Percentiles rank a stretch among this genome's conserved stretches.
Conservation (phyloP, 805 yeast species). For the Barnettozyma pratensis region DNA sequence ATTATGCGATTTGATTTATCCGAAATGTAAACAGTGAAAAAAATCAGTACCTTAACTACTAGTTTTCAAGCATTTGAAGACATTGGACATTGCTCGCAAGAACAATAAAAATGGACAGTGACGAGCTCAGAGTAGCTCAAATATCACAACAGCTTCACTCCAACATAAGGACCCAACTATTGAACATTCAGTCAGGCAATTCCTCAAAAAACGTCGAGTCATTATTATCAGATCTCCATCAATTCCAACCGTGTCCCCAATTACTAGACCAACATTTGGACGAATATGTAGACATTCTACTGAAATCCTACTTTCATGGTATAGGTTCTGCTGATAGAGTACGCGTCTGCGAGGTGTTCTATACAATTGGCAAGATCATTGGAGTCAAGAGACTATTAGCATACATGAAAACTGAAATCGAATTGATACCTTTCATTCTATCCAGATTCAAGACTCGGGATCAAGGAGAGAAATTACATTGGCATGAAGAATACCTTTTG, state of each 20-base stretch:
- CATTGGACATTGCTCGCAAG: too few species aligned
- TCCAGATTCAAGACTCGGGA: constrained; percentile 14
- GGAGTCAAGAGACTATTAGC: constrained; percentile 57
- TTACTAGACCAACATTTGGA: constrained; percentile 40
- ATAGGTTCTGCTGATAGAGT: not conserved
- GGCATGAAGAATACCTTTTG: constrained; percentile 46
- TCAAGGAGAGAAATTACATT: constrained; percentile 17
- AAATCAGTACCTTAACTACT: not conserved
- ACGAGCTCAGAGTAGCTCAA: constrained; percentile 27
- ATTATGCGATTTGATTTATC: not conserved
- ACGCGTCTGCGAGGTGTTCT: constrained; percentile 34
- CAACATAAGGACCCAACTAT: constrained; percentile 8
- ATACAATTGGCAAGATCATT: constrained; percentile 59
- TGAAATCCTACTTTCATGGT: constrained; percentile 23
- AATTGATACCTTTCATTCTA: constrained; percentile 37
- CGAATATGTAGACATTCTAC: constrained; percentile 28
- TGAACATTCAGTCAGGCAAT: not conserved
- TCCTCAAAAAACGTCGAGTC: not conserved
- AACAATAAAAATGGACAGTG: constrained; percentile 24
- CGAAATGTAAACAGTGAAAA: constrained; percentile 4
- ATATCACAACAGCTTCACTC: constrained; percentile 18
- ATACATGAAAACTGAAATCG: constrained; percentile 56
- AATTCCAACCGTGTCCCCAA: constrained; percentile 51
- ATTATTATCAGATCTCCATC: constrained; percentile 31
- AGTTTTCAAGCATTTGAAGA: not conserved